A percentile compares a stretch with the other conserved stretches of the same genome.
Conservation (phyloP, 139 green algal genomes). For the Chlorella sp. region DNA sequence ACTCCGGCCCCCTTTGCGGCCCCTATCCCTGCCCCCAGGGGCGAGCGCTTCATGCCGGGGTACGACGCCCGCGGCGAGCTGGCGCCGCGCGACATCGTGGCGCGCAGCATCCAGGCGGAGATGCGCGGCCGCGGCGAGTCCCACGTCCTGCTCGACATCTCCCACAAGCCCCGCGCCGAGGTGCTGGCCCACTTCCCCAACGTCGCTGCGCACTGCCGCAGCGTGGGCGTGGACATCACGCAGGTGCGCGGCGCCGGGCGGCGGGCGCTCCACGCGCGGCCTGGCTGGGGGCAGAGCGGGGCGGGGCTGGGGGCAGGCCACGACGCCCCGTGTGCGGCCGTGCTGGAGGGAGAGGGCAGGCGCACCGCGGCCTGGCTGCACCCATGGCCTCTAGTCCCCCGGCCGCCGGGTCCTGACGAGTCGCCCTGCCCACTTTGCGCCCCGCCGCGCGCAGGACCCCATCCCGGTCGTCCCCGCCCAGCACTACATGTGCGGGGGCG, state of each 20-base stretch:
- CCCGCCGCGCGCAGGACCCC: conserved; percentile 45
- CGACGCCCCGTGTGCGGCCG: no score
- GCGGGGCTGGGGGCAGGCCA: no score
- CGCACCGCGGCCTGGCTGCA: no score
- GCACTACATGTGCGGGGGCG: conserved; percentile 99
- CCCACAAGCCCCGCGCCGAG: conserved; percentile 70
- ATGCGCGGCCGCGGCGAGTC: conserved; percentile 63
- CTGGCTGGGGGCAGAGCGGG: no score
- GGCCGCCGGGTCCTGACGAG: no score
- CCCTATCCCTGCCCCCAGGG: conserved; percentile 17
- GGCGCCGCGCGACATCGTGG: conserved; percentile 94
- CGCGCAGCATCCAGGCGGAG: conserved; percentile 78
- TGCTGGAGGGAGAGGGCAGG: no score
- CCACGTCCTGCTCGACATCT: conserved; percentile 95
- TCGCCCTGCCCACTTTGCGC: not conserved
- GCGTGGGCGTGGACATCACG: conserved; percentile 92
- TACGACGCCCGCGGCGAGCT: conserved; percentile 94
- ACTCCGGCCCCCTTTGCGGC: no score
- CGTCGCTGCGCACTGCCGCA: conserved; percentile 75
- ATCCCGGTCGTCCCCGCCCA: conserved; percentile 96
- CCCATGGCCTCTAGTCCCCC: no score
- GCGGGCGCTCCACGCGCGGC: no score
- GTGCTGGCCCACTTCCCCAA: conserved; percentile 94
- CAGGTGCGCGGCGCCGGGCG: not conserved
- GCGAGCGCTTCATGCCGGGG: conserved; percentile 94